These are phyloP conservation scores for Aspergillus sclerotiicarbonarius DNA, from an alignment of 495 filamentous ascomycete species.

Conservation along the genomic window DNA sequence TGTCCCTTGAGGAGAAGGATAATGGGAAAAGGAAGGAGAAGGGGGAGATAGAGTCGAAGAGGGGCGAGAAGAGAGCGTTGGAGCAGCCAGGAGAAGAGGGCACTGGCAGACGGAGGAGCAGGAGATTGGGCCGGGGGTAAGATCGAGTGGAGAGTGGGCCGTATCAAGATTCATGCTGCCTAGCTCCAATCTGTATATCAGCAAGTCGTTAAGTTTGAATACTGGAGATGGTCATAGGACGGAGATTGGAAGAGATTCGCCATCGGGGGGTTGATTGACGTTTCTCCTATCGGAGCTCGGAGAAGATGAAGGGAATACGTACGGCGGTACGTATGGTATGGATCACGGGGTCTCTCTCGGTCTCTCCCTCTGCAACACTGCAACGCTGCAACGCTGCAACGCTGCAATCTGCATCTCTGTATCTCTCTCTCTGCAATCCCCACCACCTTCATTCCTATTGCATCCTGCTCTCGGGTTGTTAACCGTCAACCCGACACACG, in stretches of 20 bases:
- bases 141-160: not conserved
- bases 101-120: not conserved
- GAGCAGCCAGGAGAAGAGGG: constrained; percentile 1
- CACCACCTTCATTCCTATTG: too few relatives aligned
- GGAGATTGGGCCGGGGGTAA: not conserved
- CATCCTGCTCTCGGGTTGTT: too few relatives aligned
- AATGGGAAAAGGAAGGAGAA: not conserved
- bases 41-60: not conserved
- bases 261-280: not conserved
- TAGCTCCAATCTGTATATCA: not conserved
- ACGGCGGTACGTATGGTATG: too few relatives aligned
- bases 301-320: too few relatives aligned
- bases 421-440: too few relatives aligned
- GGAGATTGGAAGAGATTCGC: not conserved
- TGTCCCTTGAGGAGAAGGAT: not conserved
- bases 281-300: not conserved
- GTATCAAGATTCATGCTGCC: not conserved
- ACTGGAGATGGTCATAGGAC: not conserved
- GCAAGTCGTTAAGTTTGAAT: not conserved
- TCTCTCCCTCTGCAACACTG: too few relatives aligned
- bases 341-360: too few relatives aligned
- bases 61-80: not conserved
- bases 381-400: too few relatives aligned
- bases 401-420: too few relatives aligned
- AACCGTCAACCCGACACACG: too few relatives aligned